A percentile compares a stretch with the other conserved stretches of the same genome.
phyloP scores from a whole-genome alignment of 106 monocot species.

The Dendrobium nobile region DNA sequence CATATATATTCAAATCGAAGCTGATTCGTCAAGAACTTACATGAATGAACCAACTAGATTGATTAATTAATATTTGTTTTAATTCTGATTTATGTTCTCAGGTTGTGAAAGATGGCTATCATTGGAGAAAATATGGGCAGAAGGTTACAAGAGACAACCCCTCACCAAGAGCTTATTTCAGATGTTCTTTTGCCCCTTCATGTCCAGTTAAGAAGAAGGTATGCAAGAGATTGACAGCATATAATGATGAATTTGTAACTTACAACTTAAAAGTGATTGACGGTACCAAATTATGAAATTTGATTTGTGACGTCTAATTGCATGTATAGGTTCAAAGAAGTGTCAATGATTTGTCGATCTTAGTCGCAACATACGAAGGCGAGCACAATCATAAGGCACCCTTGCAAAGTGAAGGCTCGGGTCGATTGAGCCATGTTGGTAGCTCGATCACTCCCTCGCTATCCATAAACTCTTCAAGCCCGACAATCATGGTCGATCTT shows the following conservation, averaged over 20 bases:
- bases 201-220: slow-evolving; percentile 29
- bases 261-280: no score
- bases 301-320: no score
- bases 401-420: background rate
- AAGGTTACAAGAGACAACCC: slow-evolving; percentile 27
- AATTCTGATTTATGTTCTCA: background rate
- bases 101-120: slow-evolving; percentile 25
- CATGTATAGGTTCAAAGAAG: slow-evolving; percentile 21
- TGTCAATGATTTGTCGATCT: slow-evolving; percentile 10
- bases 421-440: background rate
- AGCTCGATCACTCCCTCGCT: no score
- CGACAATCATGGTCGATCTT: no score
- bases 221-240: background rate
- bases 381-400: slow-evolving; percentile 19
- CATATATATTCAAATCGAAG: background rate
- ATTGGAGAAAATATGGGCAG: slow-evolving; percentile 31
- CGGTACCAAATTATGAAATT: no score
- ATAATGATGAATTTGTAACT: no score
- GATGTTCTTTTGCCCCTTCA: slow-evolving; percentile 20
- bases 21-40: no score
- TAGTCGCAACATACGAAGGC: slow-evolving; percentile 26
- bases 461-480: no score
- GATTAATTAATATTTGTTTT: background rate
- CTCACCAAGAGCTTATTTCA: slow-evolving; percentile 21
- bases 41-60: background rate